These are phyloP conservation scores for Pichia cabralensis DNA, from an alignment of 805 yeast genomes.

Conservation along the genomic window DNA sequence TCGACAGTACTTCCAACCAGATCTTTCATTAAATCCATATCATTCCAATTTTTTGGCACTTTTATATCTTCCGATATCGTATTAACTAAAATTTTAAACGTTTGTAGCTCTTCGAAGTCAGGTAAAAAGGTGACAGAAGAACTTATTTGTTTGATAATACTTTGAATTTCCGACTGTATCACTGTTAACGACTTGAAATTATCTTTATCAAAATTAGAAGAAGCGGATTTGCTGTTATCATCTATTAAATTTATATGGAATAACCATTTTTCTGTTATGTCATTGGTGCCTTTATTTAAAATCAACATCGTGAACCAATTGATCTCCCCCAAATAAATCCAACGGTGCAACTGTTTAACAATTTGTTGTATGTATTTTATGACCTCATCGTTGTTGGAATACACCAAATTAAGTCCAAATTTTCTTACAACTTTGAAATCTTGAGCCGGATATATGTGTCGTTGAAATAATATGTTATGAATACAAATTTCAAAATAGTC, in stretches of 20 bases:
- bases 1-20: constrained; percentile 46
- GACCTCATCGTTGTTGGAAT: constrained; percentile 69
- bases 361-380: constrained; percentile 56
- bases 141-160: constrained; percentile 79
- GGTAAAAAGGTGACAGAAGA: constrained; percentile 85
- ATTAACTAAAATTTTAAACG: constrained; percentile 78
- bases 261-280: constrained; percentile 79
- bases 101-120: constrained; percentile 48
- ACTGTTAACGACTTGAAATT: constrained; percentile 25
- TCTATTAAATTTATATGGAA: constrained; percentile 39
- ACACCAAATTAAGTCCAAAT: constrained; percentile 67
- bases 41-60: constrained; percentile 80
- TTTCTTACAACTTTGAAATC: constrained; percentile 71
- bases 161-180: constrained; percentile 69
- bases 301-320: constrained; percentile 63
- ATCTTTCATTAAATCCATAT: constrained; percentile 40
- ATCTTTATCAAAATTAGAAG: constrained; percentile 20
- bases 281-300: constrained; percentile 56
- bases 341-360: constrained; percentile 56
- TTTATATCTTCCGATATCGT: constrained; percentile 59
- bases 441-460: constrained; percentile 84
- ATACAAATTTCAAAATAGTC: constrained; percentile 81
- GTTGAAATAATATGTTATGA: constrained; percentile 72
- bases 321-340: constrained; percentile 66
- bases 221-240: constrained; percentile 4